Base-by-base conservation (phyloP, 2,329 filamentous ascomycete genomes). In the Arthrobotrys iridis region DNA sequence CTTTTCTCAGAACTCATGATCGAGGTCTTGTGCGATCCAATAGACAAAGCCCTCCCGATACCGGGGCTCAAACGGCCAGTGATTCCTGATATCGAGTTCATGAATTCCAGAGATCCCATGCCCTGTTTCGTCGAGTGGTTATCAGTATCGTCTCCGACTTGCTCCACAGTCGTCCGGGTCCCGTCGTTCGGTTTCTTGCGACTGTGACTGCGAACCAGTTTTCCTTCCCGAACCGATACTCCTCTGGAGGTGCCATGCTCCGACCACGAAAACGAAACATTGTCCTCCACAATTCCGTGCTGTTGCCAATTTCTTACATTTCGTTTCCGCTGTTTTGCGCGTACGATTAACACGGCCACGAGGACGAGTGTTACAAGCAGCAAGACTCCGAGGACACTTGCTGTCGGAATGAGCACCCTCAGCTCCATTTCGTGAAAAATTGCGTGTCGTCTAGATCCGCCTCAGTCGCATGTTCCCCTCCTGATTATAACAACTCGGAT, bases 81-180 rank as follows among this genome's bases (percentile, higher is more conserved):
- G 33, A 75, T 75, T 35, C 57, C 40, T 3, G 71, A 75, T 75
- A 75, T 75, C 40, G 71, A 75, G 28, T 68, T 75, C 63, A 75
- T 68, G 40, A 75, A 75, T 22, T 75, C 63, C 22, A 67, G 20
- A 20, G 71, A 46, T 4, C 63, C 63, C 63, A 58, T 62, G 18
- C 67, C 58, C 15, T 50, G 63, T 24, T 46, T 75, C 4, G 22
- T 18, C 11, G 71, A 37, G 6, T 50, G 37, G 22, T 43, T 50
- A 24, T 64, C 63, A 24, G 50, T 68, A 1, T 75, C 63, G 15
- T 52, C 63, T 41, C 48, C 20, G 6, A 63, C 24, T 7, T 43
- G 50, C 22, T 68, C 63, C 5, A 66, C 63, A 10, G 45, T 48
- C 7, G 63, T 43, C 40, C 35, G 55, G 6, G 57, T 4, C 8